A percentile compares a stretch with the other conserved stretches of the same genome.
phyloP scores from a whole-genome alignment of 345 rosid genomes.

The Eucalyptus pauciflora region DNA sequence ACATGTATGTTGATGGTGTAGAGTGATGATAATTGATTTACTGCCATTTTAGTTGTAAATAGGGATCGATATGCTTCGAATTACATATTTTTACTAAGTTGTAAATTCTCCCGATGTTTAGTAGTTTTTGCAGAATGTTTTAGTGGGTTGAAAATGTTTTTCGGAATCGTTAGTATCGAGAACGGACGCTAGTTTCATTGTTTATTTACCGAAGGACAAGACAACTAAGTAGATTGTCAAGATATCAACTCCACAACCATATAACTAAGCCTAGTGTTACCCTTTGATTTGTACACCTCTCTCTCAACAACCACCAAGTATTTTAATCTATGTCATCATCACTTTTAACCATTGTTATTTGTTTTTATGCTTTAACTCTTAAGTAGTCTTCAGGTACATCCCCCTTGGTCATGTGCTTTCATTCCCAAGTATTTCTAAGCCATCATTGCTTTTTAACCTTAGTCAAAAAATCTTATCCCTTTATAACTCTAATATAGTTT shows the following conservation, averaged over 20 bases:
- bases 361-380: background rate
- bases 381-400: background rate
- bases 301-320: background rate
- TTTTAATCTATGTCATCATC: background rate
- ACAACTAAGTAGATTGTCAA: background rate
- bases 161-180: accelerated
- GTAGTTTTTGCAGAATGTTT: background rate
- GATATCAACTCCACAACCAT: background rate
- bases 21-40: background rate
- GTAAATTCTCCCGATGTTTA: background rate
- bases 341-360: background rate
- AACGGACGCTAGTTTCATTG: background rate
- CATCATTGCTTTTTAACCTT: background rate
- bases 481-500: background rate
- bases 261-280: background rate
- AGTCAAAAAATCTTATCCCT: background rate
- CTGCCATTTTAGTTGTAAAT: background rate
- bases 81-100: background rate
- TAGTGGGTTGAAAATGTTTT: background rate
- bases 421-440: background rate
- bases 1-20: background rate
- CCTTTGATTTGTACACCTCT: background rate
- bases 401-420: background rate
- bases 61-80: background rate
- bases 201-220: background rate